Base-by-base conservation (phyloP, 805 yeast genomes). In the Wickerhamomyces bisporus region DNA sequence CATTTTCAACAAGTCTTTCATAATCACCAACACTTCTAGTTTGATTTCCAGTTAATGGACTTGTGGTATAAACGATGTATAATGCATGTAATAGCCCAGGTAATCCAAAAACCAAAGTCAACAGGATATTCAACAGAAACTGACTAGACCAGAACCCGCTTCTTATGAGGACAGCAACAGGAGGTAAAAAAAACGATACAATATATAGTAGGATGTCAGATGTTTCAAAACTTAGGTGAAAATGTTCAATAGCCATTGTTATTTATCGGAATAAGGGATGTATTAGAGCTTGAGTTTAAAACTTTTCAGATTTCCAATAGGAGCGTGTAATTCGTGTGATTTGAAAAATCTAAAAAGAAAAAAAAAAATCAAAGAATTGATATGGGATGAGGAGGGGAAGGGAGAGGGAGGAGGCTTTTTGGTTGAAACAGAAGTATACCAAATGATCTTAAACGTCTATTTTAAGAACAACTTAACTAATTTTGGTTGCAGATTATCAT, bases 71-170 rank as follows among this genome's bases (percentile, higher is more conserved):
- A 34, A 75, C 70, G 33, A 80, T 65, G 52, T 74, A 80, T 35
- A 80, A 61, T 5, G 86, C 80, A 50, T 81, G 86, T 13, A 81
- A 55, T 36, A 79, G 70, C 42, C 86, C 94, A 3, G 95, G 95
- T 45, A 85, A 62, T 62, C 79, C 84, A 29, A 89, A 93, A 41
- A 86, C 68, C 45, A 78, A 58, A 17, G 89, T 79, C 53, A 86
- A 70, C 30, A 85, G 51, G 34, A 82, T 61, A 62, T 83, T 82
- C 53, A 85, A 52, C 28, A 77, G 59, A 13, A 71, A 54, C 35
- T 82, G 85, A 25, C 63, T 53, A 3, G 81, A 66, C 48, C 76
- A 77, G 32, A 51, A 38, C 1, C 93, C 93, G 34, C 77, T 63
- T 52, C 87, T 68, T 26, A 81, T 66, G 57, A 78, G 60, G 10